phyloP scores from a whole-genome alignment of 2,329 filamentous ascomycete species.

The Fusarium penzigii region DNA sequence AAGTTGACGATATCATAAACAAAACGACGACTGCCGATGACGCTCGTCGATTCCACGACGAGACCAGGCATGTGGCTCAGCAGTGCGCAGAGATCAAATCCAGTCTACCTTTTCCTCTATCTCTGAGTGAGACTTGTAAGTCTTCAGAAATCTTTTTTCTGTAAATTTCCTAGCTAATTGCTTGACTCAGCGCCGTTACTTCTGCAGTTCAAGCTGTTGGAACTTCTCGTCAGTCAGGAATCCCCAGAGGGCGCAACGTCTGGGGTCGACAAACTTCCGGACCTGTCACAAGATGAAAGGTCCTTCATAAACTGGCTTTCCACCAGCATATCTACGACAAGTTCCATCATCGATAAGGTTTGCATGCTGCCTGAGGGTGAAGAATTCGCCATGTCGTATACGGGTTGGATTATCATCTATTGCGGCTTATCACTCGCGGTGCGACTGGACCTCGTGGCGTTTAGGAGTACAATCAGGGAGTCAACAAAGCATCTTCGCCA shows the following conservation, averaged over 20 bases:
- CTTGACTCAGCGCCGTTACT: conserved; percentile 16
- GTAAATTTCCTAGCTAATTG: not conserved
- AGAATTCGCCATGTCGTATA: conserved; percentile 31
- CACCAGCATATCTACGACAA: conserved; percentile 29
- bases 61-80: conserved; percentile 11
- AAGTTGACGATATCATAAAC: conserved; percentile 24
- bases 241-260: conserved; percentile 25
- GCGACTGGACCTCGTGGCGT: conserved; percentile 31
- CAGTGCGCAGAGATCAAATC: conserved; percentile 19
- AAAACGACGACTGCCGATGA: not conserved
- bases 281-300: conserved; percentile 8
- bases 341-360: conserved; percentile 25
- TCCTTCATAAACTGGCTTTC: conserved; percentile 28
- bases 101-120: conserved; percentile 24
- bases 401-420: conserved; percentile 34
- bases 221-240: conserved; percentile 32
- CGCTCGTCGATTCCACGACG: conserved; percentile 3
- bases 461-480: conserved; percentile 12
- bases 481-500: conserved; percentile 26
- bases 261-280: conserved; percentile 26
- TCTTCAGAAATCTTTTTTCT: rapidly evolving
- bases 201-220: conserved; percentile 29
- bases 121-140: conserved; percentile 33
- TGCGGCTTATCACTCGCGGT: conserved; percentile 32
- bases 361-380: conserved; percentile 26